Conservation (phyloP, 495 filamentous ascomycete species). For the Penicillium nucicola region DNA sequence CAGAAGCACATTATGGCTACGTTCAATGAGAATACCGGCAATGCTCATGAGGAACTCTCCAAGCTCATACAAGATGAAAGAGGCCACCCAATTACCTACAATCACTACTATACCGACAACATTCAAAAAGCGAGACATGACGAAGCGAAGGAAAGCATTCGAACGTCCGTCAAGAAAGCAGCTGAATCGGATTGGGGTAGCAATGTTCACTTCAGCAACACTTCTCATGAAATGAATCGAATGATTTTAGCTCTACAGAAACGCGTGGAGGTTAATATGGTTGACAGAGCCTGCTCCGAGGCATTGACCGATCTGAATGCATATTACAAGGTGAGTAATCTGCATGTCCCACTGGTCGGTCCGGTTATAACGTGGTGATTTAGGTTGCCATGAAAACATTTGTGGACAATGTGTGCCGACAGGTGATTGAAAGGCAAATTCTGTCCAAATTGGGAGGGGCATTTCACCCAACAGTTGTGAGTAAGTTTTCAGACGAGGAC, state of each 20-base stretch:
- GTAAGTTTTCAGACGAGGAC: no score
- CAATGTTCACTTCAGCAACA: neutral
- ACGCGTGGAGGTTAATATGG: slow-evolving; percentile 19
- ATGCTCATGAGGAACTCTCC: no score
- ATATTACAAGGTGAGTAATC: slow-evolving; percentile 30
- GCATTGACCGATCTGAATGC: slow-evolving; percentile 18
- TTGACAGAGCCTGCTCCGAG: slow-evolving; percentile 20
- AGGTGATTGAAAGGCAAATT: slow-evolving; percentile 36
- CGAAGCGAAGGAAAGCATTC: slow-evolving; percentile 1
- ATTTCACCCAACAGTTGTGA: neutral
- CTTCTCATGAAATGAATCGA: no score
- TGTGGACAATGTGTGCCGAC: slow-evolving; percentile 37
- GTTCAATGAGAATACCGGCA: no score
- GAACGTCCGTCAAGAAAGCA: no score
- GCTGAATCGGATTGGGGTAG: slow-evolving; percentile 6
- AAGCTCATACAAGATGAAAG: slow-evolving; percentile 44
- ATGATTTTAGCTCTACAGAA: slow-evolving; percentile 14
- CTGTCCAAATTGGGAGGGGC: neutral
- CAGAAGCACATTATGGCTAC: no score
- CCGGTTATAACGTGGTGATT: no score
- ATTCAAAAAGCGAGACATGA: slow-evolving; percentile 33
- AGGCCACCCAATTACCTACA: slow-evolving; percentile 44
- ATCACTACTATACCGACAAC: slow-evolving; percentile 44
- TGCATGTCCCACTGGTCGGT: no score
- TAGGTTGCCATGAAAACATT: slow-evolving; percentile 39